phyloP scores from a whole-genome alignment of 73 alveolate species.

The Blepharisma japonicum region DNA sequence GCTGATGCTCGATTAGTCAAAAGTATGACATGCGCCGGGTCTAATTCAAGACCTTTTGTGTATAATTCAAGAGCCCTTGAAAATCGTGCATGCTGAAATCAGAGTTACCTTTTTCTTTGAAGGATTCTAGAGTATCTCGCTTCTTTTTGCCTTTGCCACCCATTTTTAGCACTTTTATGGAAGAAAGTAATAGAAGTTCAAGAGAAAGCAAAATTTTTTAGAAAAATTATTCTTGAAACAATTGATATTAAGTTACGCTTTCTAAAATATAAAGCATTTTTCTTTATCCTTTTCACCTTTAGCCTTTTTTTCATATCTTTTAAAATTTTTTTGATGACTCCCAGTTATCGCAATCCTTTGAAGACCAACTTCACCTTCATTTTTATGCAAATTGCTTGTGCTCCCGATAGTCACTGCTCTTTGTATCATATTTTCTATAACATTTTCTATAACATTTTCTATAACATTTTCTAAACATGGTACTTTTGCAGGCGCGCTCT shows the following conservation, averaged over 20 bases:
- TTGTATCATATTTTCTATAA: background rate
- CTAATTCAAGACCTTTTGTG: slow-evolving; percentile 53
- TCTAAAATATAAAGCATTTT: background rate
- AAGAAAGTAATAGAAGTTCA: background rate
- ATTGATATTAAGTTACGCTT: too few relatives aligned
- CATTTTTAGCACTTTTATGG: background rate
- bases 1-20: slow-evolving; percentile 80
- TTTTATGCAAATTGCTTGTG: background rate
- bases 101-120: slow-evolving; percentile 81
- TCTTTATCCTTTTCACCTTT: background rate
- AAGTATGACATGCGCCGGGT: slow-evolving; percentile 65
- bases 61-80: slow-evolving; percentile 78
- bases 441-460: background rate
- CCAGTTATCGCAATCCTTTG: background rate
- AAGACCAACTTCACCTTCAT: background rate
- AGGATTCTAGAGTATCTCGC: background rate
- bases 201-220: background rate
- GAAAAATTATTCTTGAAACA: too few relatives aligned
- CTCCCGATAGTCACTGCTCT: background rate
- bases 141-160: slow-evolving; percentile 23
- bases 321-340: background rate
- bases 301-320: background rate
- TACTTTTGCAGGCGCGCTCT: background rate
- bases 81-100: slow-evolving; percentile 76
- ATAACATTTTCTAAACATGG: background rate